phyloP scores from a whole-genome alignment of 257 asterid species.

The Ilex asprella region DNA sequence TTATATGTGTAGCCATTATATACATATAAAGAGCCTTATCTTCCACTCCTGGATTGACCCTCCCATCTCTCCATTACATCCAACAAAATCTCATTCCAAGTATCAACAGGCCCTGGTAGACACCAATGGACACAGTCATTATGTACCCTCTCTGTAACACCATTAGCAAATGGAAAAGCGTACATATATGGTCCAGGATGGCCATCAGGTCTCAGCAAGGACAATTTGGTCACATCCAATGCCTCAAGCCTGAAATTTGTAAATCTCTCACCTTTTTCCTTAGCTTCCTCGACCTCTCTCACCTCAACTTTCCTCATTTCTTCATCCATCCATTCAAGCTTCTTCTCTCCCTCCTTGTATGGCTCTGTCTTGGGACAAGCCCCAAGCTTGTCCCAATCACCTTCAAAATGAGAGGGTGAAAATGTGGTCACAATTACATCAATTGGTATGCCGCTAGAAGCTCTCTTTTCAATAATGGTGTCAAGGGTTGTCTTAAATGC shows the following conservation, averaged over 20 bases:
- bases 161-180: conserved; percentile 62
- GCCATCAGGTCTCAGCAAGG: conserved; percentile 70
- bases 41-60: conserved; percentile 1
- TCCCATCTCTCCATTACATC: conserved; percentile 38
- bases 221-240: conserved; percentile 55
- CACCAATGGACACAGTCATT: conserved; percentile 96
- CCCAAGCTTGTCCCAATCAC: conserved; percentile 77
- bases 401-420: conserved; percentile 76
- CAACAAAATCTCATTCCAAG: conserved; percentile 72
- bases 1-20: too few species aligned
- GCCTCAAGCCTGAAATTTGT: conserved; percentile 37
- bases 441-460: conserved; percentile 2
- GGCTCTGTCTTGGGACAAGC: conserved; percentile 66
- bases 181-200: conserved; percentile 85
- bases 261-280: conserved; percentile 10
- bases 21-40: neutral
- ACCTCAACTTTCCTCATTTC: conserved; percentile 61
- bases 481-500: conserved; percentile 46
- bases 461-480: conserved; percentile 19
- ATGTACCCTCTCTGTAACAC: conserved; percentile 43
- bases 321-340: conserved; percentile 46
- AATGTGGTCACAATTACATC: conserved; percentile 52
- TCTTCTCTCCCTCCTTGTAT: conserved; percentile 27
- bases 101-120: conserved; percentile 78
- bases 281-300: conserved; percentile 30